Conservation (phyloP, 768 basidiomycete species). For the Serendipita sp. region DNA sequence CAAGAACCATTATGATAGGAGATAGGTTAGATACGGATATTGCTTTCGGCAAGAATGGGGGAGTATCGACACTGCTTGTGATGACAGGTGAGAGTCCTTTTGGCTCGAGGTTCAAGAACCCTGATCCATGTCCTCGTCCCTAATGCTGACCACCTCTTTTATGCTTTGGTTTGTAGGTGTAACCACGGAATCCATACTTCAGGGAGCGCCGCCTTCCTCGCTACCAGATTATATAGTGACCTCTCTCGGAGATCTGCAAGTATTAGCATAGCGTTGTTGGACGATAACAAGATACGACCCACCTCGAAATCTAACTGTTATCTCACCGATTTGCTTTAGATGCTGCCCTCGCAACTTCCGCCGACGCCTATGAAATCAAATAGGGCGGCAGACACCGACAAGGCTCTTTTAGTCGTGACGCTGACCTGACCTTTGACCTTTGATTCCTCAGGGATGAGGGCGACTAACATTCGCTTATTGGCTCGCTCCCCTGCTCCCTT, state of each 20-base stretch:
- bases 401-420: no score
- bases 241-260: slow-evolving; percentile 71
- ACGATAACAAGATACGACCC: no score
- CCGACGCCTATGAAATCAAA: no score
- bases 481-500: no score
- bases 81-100: slow-evolving; percentile 51
- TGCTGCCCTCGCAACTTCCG: no score
- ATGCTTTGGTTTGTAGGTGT: slow-evolving; percentile 58
- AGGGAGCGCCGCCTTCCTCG: slow-evolving; percentile 48
- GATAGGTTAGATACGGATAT: slow-evolving; percentile 95
- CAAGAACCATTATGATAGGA: slow-evolving; percentile 84
- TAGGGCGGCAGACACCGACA: no score
- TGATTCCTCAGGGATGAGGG: no score
- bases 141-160: background rate
- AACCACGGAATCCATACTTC: slow-evolving; percentile 41
- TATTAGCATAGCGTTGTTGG: background rate
- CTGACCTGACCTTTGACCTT: no score
- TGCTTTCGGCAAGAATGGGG: slow-evolving; percentile 75
- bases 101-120: background rate
- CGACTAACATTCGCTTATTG: no score
- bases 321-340: no score
- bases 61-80: slow-evolving; percentile 75
- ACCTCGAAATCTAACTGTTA: no score
- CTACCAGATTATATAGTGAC: slow-evolving; percentile 69
- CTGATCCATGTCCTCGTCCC: background rate